phyloP scores from a whole-genome alignment of 495 filamentous ascomycete species.

The Talaromyces liani region DNA sequence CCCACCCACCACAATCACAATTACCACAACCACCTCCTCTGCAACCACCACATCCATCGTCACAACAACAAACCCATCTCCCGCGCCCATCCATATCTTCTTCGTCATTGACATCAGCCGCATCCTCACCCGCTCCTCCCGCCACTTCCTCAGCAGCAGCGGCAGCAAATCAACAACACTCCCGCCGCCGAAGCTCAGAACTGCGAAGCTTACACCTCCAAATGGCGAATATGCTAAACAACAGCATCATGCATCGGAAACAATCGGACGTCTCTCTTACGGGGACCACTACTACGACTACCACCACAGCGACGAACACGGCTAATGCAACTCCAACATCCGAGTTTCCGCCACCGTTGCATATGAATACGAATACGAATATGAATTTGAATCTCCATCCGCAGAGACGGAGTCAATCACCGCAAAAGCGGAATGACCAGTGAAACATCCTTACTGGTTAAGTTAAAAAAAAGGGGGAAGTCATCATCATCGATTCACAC shows the following conservation, averaged over 20 bases:
- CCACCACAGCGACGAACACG: background rate
- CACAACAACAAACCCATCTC: background rate
- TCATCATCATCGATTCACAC: background rate
- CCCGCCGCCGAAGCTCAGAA: conserved; percentile 5
- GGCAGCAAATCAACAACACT: background rate
- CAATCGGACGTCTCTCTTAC: background rate
- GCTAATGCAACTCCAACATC: background rate
- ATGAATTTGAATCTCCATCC: background rate
- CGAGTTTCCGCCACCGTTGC: background rate
- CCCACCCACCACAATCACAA: background rate
- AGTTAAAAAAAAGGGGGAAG: background rate
- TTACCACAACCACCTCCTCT: background rate
- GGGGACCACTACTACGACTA: background rate
- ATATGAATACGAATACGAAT: background rate
- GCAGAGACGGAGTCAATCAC: background rate
- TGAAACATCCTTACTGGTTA: too few relatives aligned
- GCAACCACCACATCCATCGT: background rate
- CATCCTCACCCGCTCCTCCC: background rate
- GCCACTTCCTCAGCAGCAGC: background rate
- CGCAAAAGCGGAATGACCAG: background rate
- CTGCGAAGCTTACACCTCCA: background rate
- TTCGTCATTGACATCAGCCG: background rate
- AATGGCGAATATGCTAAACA: background rate
- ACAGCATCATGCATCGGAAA: conserved; percentile 3
- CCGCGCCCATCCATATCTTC: background rate